phyloP scores from a whole-genome alignment of 306 rosid genomes.

The Vigna reflexopilosa region DNA sequence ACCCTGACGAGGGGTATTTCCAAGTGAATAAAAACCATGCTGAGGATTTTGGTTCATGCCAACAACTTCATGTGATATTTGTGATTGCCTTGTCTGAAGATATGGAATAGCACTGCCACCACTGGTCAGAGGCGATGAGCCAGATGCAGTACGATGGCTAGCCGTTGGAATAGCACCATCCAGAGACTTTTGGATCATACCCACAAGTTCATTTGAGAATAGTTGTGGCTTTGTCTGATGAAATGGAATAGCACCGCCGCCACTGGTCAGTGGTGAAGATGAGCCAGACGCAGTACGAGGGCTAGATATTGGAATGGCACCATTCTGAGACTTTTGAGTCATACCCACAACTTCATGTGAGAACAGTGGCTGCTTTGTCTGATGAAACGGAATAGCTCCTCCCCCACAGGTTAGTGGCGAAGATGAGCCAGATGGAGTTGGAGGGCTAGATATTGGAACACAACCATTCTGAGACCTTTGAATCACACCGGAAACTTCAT shows the following conservation, averaged over 20 bases:
- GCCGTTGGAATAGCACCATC: conserved; percentile 2
- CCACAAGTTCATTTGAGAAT: conserved; percentile 53
- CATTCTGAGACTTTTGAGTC: conserved; percentile 50
- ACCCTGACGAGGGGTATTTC: conserved; percentile 50
- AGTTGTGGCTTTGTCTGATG: conserved; percentile 57
- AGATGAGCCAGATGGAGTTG: conserved; percentile 72
- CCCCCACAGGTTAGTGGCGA: conserved; percentile 69
- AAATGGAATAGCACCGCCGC: conserved; percentile 69
- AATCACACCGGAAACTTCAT: conserved; percentile 54
- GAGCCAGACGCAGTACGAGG: conserved; percentile 74
- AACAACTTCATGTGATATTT: conserved; percentile 52
- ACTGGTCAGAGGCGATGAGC: conserved; percentile 71
- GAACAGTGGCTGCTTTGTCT: conserved; percentile 57
- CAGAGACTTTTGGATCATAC: conserved; percentile 53
- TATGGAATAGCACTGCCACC: conserved; percentile 66
- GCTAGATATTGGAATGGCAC: conserved; percentile 38
- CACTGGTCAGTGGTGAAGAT: conserved; percentile 70
- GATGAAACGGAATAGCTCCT: conserved; percentile 67
- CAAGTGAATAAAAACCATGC: conserved; percentile 47
- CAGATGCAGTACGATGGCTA: conserved; percentile 72
- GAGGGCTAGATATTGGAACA: conserved; percentile 51
- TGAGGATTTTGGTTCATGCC: conserved; percentile 53
- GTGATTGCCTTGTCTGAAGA: conserved; percentile 58
- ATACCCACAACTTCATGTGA: conserved; percentile 53
- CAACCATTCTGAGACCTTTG: conserved; percentile 50